Evolutionary conservation across 345 rosid species (phyloP), one percentile per base, ranked within the genome.

Genomic region (Gossypioides kirkii): DNA sequence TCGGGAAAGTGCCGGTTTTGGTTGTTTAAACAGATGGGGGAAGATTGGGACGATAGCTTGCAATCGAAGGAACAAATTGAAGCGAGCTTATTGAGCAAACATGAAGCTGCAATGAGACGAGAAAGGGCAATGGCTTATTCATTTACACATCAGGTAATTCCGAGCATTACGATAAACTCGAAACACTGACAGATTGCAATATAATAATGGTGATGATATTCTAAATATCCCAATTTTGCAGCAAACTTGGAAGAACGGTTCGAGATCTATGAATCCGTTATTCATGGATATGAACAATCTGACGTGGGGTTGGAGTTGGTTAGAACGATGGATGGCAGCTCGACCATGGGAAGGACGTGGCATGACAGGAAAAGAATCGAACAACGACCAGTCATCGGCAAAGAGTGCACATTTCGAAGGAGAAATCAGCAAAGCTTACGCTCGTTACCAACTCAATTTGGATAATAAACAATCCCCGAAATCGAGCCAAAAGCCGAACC

Each of bases 231-330:
- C 7, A 28, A 42, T 12, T 56, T 56, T 56, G 28, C 43, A 95
- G 98, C 82, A 95, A 91, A 82, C 88, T 72, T 83, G 86, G 91
- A 95, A 93, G 87, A 89, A 90, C 79, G 74, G 86, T 20, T 72
- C 91, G 3, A 89, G 78, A 79, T 73, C 86, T 52, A 84, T 77
- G 67, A 88, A 81, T 63, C 89, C 90, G 12, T 83, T 88, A 88
- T 92, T 92, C 84, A 86, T 86, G 89, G 93, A 86, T 84, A 92
- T 88, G 1, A 87, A 84, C 81, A 91, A 90, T 77, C 98, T 91
- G 2, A 70, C 89, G 8, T 95, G 99, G 99, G 98, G 99, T 72
- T 95, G 99, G 98, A 91, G 99, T 80, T 95, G 98, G 98, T 80
- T 95, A 80, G 99, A 95, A 74, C 81, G 98, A 74, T 91, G 98